Percentiles rank a stretch among this genome's conserved stretches.
phyloP scores from a whole-genome alignment of 2,329 filamentous ascomycete genomes.

The Paecilomyces sp. region DNA sequence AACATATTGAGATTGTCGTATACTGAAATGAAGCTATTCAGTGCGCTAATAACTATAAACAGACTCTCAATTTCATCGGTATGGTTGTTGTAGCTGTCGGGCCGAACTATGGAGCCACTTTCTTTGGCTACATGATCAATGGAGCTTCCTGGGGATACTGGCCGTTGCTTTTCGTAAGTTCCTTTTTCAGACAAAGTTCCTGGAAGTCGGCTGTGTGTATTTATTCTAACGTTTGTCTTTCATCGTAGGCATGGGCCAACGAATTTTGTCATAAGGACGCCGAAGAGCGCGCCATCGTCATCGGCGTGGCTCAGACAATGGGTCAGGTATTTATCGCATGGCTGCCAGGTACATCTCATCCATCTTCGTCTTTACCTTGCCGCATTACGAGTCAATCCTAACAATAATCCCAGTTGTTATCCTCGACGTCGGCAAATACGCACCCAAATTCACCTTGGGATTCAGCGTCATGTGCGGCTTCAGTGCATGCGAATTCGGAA shows the following conservation, averaged over 20 bases:
- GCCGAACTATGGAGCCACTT: conserved; percentile 12
- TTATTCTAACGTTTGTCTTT: not conserved
- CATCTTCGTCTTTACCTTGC: not conserved
- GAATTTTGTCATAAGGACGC: conserved; percentile 15
- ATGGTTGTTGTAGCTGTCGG: conserved; percentile 12
- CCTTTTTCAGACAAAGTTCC: not conserved
- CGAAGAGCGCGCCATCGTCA: conserved; percentile 15
- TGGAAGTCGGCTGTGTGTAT: not conserved
- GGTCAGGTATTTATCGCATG: conserved; percentile 14
- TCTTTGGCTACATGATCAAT: conserved; percentile 14
- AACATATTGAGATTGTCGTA: not conserved
- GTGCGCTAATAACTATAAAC: not conserved
- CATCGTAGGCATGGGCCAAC: conserved; percentile 8
- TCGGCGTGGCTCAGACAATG: conserved; percentile 11
- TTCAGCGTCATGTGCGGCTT: conserved; percentile 10
- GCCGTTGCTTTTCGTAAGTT: conserved; percentile 11
- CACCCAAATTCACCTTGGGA: conserved; percentile 11
- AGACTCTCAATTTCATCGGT: conserved; percentile 10
- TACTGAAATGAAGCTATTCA: not conserved
- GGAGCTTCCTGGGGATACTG: conserved; percentile 13
- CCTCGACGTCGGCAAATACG: conserved; percentile 12
- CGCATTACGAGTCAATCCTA: too few relatives aligned
- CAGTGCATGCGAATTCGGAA: conserved; percentile 9
- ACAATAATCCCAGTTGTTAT: conserved; percentile 6
- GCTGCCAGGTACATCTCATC: conserved; percentile 7